phyloP scores from a whole-genome alignment of 345 rosid genomes.

The Salix brachista region DNA sequence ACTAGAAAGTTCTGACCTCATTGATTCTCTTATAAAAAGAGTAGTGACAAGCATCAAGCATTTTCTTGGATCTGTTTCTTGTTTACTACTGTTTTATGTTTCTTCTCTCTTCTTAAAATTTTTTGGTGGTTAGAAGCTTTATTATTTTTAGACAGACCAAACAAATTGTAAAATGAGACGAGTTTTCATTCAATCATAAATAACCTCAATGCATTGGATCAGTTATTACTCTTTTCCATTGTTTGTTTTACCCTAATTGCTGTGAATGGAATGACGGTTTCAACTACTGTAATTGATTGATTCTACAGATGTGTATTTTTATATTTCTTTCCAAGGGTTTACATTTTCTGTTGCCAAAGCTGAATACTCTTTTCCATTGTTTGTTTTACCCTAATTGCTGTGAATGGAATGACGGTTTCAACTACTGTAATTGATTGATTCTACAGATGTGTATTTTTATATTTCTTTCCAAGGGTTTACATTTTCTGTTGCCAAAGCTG shows the following conservation, averaged over 20 bases:
- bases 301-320: not conserved
- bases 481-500: constrained; percentile 7
- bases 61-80: too few species aligned
- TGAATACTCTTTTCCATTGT: not conserved
- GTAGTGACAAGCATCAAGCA: too few species aligned
- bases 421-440: not conserved
- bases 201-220: not conserved
- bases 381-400: not conserved
- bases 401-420: not conserved
- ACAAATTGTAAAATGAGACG: not conserved
- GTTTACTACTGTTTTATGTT: too few species aligned
- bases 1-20: too few species aligned
- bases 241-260: not conserved
- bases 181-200: not conserved
- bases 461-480: not conserved
- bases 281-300: not conserved
- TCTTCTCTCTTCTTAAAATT: not conserved
- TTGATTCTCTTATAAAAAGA: too few species aligned
- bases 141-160: not conserved
- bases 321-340: not conserved
- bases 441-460: not conserved
- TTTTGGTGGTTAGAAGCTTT: not conserved
- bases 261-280: not conserved
- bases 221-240: not conserved
- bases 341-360: constrained; percentile 6